These are phyloP conservation scores for Malus orientalis DNA, from an alignment of 306 rosid genomes.

Conservation along the genomic window DNA sequence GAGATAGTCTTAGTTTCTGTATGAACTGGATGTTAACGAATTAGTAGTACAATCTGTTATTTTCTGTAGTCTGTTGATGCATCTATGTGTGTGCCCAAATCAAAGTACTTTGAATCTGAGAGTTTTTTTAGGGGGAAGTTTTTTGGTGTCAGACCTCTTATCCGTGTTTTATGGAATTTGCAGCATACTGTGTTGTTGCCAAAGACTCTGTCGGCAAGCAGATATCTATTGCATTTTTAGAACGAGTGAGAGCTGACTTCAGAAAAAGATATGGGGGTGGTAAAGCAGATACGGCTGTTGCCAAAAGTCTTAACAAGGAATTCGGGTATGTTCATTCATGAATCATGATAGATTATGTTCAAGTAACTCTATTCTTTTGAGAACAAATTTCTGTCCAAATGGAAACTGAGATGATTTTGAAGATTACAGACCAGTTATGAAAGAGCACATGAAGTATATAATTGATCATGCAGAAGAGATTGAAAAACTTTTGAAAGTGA, in stretches of 20 bases:
- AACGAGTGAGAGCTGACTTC: slow-evolving; percentile 77
- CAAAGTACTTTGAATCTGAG: background rate
- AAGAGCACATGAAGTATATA: slow-evolving; percentile 91
- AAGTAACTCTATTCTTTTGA: slow-evolving; percentile 4
- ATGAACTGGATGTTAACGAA: background rate
- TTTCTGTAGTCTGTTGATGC: background rate
- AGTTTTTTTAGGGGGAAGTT: background rate
- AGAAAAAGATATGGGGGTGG: slow-evolving; percentile 88
- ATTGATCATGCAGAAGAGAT: slow-evolving; percentile 85
- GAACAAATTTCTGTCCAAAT: background rate
- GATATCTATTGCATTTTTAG: slow-evolving; percentile 81
- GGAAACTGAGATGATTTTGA: slow-evolving; percentile 4
- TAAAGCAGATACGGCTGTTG: slow-evolving; percentile 76
- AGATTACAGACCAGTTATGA: slow-evolving; percentile 70
- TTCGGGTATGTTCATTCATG: slow-evolving; percentile 57
- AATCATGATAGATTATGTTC: background rate
- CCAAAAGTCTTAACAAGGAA: slow-evolving; percentile 90
- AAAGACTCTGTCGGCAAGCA: slow-evolving; percentile 83
- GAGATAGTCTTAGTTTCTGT: background rate
- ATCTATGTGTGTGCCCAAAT: background rate
- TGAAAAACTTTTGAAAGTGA: slow-evolving; percentile 78
- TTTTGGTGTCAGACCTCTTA: background rate
- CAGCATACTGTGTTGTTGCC: slow-evolving; percentile 96
- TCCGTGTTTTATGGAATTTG: slow-evolving; percentile 25
- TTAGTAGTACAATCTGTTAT: background rate